Conservation (phyloP, 2,329 filamentous ascomycete species). For the Fusarium nurragi region DNA sequence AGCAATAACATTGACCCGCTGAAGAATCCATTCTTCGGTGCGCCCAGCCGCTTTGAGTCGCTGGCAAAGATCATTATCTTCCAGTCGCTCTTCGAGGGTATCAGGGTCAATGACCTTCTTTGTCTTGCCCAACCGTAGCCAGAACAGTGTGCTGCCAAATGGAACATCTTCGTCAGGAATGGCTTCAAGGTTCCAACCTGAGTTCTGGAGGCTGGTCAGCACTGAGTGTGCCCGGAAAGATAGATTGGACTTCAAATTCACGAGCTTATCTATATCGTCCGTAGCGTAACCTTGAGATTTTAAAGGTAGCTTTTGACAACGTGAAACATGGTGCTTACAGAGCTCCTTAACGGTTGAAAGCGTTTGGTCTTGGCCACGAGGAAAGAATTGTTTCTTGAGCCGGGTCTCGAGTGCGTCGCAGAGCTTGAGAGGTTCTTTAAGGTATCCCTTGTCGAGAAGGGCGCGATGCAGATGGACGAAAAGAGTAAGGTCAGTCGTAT, state of each 20-base stretch:
- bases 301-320: no score
- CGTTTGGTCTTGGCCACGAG: no score
- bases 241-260: constrained; percentile 24
- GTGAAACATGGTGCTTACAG: no score
- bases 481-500: constrained; percentile 51
- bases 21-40: no score
- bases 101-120: no score
- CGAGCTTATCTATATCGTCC: no score
- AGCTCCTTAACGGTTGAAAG: no score
- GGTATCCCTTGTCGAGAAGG: constrained; percentile 54
- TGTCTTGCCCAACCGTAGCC: neutral
- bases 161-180: constrained; percentile 50
- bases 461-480: constrained; percentile 60
- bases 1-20: no score
- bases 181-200: constrained; percentile 49
- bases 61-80: no score
- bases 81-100: no score
- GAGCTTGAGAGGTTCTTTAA: constrained; percentile 25
- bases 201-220: constrained; percentile 45
- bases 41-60: no score
- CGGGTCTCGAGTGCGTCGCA: constrained; percentile 26
- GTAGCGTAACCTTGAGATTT: no score
- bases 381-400: constrained; percentile 6
- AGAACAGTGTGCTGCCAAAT: constrained; percentile 37
- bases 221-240: constrained; percentile 50